A percentile compares a stretch with the other conserved stretches of the same genome.
These are phyloP conservation scores for Fraxinus quadrangulata DNA, from an alignment of 257 asterid genomes.

Conservation along the genomic window DNA sequence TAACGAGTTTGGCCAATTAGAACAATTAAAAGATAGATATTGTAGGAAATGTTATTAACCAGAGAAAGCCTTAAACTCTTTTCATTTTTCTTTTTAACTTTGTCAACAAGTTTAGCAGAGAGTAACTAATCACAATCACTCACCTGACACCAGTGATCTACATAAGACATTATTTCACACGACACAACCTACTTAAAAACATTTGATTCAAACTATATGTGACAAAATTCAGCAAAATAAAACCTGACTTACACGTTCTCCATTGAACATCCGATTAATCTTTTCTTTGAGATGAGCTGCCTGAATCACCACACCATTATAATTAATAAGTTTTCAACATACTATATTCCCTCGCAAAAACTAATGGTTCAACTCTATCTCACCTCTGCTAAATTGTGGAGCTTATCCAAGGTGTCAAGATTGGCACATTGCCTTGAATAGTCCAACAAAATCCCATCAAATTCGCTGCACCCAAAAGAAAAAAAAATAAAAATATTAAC, in stretches of 20 bases:
- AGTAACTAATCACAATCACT: slow-evolving; percentile 14
- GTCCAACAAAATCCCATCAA: slow-evolving; percentile 78
- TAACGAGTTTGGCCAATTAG: slow-evolving; percentile 6
- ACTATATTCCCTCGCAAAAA: slow-evolving; percentile 6
- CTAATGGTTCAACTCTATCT: slow-evolving; percentile 17
- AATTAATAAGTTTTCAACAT: slow-evolving; percentile 13
- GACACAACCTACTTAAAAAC: slow-evolving; percentile 9
- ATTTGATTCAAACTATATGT: slow-evolving; percentile 10
- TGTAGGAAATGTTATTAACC: slow-evolving; percentile 6
- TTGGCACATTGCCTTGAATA: slow-evolving; percentile 87
- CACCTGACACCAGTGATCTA: neutral
- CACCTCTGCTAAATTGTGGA: slow-evolving; percentile 79
- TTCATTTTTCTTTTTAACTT: slow-evolving; percentile 3
- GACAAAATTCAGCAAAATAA: slow-evolving; percentile 15
- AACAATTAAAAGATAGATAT: slow-evolving; percentile 17
- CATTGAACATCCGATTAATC: slow-evolving; percentile 80
- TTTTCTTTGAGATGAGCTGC: slow-evolving; percentile 84
- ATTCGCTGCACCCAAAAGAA: slow-evolving; percentile 54
- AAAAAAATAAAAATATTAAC: neutral
- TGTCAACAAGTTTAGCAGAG: slow-evolving; percentile 2
- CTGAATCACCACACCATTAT: slow-evolving; percentile 43
- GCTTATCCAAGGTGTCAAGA: slow-evolving; percentile 70
- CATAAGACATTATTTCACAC: slow-evolving; percentile 12
- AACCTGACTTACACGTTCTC: slow-evolving; percentile 72
- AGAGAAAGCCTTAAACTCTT: slow-evolving; percentile 17